phyloP scores from a whole-genome alignment of 1,284 basidiomycete genomes.

The Sparassis latifolia region DNA sequence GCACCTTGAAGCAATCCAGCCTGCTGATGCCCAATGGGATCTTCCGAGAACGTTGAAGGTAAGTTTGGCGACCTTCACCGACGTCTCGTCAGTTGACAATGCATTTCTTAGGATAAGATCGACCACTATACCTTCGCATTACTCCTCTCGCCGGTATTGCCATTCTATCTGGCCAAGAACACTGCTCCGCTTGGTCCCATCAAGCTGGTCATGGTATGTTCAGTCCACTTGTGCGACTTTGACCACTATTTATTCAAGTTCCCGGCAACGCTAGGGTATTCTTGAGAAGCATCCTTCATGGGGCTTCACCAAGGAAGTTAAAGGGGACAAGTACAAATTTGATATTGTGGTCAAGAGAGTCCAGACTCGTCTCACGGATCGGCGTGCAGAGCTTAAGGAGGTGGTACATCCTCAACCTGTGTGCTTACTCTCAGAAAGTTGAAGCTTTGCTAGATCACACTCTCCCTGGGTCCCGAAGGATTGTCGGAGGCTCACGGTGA shows the following conservation, averaged over 20 bases:
- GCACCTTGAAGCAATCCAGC: neutral
- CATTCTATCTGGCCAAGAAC: neutral
- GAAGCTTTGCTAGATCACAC: neutral
- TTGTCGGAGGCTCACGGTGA: neutral
- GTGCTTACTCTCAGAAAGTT: neutral
- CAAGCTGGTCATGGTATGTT: neutral
- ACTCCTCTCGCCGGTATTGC: neutral
- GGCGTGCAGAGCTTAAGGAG: neutral
- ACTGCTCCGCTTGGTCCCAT: neutral
- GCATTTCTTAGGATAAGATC: constrained; percentile 1
- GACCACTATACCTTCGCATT: neutral
- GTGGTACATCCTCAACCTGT: neutral
- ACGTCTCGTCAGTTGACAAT: neutral
- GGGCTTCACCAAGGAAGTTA: neutral
- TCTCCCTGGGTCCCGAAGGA: neutral
- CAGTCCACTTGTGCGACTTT: no score
- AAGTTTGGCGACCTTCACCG: neutral
- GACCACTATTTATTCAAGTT: no score
- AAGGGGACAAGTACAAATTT: neutral
- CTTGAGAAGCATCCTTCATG: neutral
- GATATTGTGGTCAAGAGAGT: neutral
- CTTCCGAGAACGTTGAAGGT: neutral
- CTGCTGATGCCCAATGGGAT: neutral
- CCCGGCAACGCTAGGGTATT: neutral
- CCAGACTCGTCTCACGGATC: neutral